These are phyloP conservation scores for Tripterygium wilfordii DNA, from an alignment of 177 flowering plant genomes.

Conservation along the genomic window DNA sequence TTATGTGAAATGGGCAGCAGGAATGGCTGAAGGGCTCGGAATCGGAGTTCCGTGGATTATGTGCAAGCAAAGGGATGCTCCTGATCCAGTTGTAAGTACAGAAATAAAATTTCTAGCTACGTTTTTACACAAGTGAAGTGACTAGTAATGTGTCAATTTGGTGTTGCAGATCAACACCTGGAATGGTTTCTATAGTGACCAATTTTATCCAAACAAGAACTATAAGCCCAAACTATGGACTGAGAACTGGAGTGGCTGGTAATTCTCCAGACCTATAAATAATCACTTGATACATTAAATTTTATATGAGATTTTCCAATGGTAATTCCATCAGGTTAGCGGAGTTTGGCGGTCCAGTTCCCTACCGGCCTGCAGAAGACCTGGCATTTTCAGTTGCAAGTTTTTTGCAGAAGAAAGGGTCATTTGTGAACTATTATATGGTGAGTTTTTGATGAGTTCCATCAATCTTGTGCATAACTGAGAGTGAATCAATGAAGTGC, in stretches of 20 bases:
- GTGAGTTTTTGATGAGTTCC: slow-evolving; percentile 27
- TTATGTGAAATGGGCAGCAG: slow-evolving; percentile 74
- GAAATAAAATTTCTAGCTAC: no score
- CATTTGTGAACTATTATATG: slow-evolving; percentile 90
- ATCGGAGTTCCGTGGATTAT: slow-evolving; percentile 97
- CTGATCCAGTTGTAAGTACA: slow-evolving; percentile 76
- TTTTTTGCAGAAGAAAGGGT: slow-evolving; percentile 80
- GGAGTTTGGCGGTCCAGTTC: slow-evolving; percentile 68
- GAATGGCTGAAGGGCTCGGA: slow-evolving; percentile 69
- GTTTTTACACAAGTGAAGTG: no score
- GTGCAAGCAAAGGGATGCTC: slow-evolving; percentile 94
- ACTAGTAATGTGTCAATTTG: no score
- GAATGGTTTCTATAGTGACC: slow-evolving; percentile 87
- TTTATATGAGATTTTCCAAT: neutral
- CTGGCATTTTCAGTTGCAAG: slow-evolving; percentile 81
- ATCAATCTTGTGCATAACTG: no score
- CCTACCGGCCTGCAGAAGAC: slow-evolving; percentile 84
- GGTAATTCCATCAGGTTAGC: slow-evolving; percentile 58
- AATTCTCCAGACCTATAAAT: no score
- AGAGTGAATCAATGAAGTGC: no score
- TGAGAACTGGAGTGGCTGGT: slow-evolving; percentile 97
- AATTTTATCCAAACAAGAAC: slow-evolving; percentile 58
- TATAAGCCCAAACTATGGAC: slow-evolving; percentile 94
- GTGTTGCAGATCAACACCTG: slow-evolving; percentile 85
- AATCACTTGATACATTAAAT: no score